Base-by-base conservation (phyloP, 768 basidiomycete genomes). In the Russula earlei region DNA sequence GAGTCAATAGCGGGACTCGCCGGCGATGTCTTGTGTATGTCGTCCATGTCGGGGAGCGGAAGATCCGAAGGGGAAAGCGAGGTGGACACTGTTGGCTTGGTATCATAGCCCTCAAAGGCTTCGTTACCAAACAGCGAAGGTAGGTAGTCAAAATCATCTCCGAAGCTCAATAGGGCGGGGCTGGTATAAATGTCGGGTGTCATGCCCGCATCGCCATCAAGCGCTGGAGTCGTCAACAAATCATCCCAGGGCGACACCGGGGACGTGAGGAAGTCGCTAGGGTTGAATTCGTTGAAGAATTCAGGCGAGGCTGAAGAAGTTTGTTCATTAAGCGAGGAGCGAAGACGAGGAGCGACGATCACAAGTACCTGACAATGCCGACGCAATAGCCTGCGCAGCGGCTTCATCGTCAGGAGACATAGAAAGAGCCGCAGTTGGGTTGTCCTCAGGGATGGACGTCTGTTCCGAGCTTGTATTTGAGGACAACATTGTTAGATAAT, bases 401-500 rank as follows among this genome's bases (percentile, higher is more conserved):
- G 59, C 55, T 29, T 58, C 38, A 22, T 49, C 43, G 15, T 40
- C 29, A 2, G 37, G 45, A 20, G 4, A 38, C 9, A 33, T 24
- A 11, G 58, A 41, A 24, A 58, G 66, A 57, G 67, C 57, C 34
- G 64, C 57, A 3, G 44, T 41, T 29, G 62, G 14, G 24, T 45
- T 68, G 41, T 65, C 56, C n/a, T 65, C 58, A 25, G 65, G 58
- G 48, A 64, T 59, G 1, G 67, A 65, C 37, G 64, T 52, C 59
- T 67, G 67, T 65, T 77, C 69, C 25, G 67, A 58, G 36, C 68
- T 60, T 61, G 80, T 72, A 42, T 74, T 75, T 62, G 77, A 73
- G 20, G 75, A 71, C 62, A 88, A 67, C 87, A 89, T 89, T 58
- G 71, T 79, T 66, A 87, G 68, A 68, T 88, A 88, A 61, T 81